These are phyloP conservation scores for Xylaria arbuscula DNA, from an alignment of 2,329 filamentous ascomycete species.

Conservation along the genomic window DNA sequence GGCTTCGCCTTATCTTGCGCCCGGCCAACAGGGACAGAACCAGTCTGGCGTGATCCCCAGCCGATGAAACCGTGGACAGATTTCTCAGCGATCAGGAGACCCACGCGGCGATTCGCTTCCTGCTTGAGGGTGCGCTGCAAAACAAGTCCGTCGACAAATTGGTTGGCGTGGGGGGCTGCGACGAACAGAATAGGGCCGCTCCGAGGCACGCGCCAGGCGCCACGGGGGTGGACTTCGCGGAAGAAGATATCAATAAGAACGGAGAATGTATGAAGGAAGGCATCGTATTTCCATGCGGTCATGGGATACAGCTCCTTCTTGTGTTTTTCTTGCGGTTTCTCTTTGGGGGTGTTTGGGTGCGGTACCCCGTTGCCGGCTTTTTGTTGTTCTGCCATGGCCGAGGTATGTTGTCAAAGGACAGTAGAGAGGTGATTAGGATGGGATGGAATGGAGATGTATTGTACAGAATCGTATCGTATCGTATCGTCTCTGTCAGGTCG, in stretches of 20 bases:
- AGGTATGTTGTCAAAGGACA: neutral
- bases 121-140: constrained; percentile 89
- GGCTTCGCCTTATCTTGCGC: constrained; percentile 89
- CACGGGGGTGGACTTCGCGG: constrained; percentile 93
- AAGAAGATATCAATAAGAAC: constrained; percentile 97
- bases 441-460: neutral
- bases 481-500: neutral
- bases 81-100: constrained; percentile 94
- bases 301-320: constrained; percentile 72
- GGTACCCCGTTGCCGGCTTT: constrained; percentile 37
- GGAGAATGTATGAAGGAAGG: constrained; percentile 80
- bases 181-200: constrained; percentile 93
- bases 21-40: constrained; percentile 91
- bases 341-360: constrained; percentile 33
- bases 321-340: constrained; percentile 27
- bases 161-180: constrained; percentile 93
- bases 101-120: constrained; percentile 88
- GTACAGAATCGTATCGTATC: neutral
- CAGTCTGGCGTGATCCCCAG: constrained; percentile 83
- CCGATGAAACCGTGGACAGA: constrained; percentile 96
- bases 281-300: constrained; percentile 80
- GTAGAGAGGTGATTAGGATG: neutral
- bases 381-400: constrained; percentile 42
- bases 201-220: constrained; percentile 93
- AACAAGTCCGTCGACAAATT: constrained; percentile 96